These are phyloP conservation scores for Laburnicola sp. DNA, from an alignment of 2,329 filamentous ascomycete genomes.

Conservation along the genomic window DNA sequence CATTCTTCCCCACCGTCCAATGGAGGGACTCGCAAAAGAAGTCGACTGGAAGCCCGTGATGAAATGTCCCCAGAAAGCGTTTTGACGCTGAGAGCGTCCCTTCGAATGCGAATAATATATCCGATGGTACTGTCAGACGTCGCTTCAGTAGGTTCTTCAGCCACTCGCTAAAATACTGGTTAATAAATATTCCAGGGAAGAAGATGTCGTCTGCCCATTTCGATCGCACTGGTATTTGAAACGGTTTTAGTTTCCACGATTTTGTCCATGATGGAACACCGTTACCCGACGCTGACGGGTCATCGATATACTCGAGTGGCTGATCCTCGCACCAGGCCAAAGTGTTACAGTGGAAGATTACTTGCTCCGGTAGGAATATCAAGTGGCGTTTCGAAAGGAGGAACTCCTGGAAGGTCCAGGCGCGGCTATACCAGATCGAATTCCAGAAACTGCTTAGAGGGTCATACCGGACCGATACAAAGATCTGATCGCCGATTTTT, in stretches of 20 bases:
- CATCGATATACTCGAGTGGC: conserved; percentile 4
- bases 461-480: conserved; percentile 3
- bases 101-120: conserved; percentile 4
- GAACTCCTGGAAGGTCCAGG: conserved; percentile 17
- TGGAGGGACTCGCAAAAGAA: conserved; percentile 6
- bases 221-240: neutral
- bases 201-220: conserved; percentile 5
- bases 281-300: neutral
- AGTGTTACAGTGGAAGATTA: conserved; percentile 3
- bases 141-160: conserved; percentile 4
- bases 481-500: conserved; percentile 6
- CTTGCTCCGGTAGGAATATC: conserved; percentile 9
- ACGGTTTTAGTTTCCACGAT: neutral
- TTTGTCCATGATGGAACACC: neutral
- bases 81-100: conserved; percentile 5
- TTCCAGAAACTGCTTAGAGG: conserved; percentile 5
- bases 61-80: neutral
- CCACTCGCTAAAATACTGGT: neutral
- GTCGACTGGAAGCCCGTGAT: conserved; percentile 4
- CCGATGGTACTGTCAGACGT: conserved; percentile 5
- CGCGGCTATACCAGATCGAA: conserved; percentile 10
- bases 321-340: conserved; percentile 8
- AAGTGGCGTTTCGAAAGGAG: conserved; percentile 11
- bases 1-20: conserved; percentile 1
- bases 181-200: conserved; percentile 1